phyloP scores from a whole-genome alignment of 805 yeast genomes.

The Nakazawaea holstii region DNA sequence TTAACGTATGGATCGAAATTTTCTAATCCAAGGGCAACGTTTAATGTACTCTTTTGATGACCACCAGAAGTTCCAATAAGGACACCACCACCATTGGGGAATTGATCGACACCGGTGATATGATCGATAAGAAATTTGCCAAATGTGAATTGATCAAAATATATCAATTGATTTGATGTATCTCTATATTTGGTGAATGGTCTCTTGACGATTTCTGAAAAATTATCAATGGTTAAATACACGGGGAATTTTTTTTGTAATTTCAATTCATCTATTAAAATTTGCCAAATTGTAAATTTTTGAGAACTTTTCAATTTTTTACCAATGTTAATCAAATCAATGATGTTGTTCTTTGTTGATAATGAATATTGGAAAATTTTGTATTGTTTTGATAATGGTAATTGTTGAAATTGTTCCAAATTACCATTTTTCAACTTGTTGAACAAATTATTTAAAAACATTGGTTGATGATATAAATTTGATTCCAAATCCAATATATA shows the following conservation, averaged over 20 bases:
- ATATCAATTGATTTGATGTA: slow-evolving; percentile 48
- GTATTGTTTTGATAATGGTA: slow-evolving; percentile 29
- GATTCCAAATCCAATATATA: slow-evolving; percentile 48
- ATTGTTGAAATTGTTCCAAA: slow-evolving; percentile 27
- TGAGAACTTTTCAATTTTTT: slow-evolving; percentile 14
- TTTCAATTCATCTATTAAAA: slow-evolving; percentile 50
- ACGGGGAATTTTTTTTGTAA: slow-evolving; percentile 50
- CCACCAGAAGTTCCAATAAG: slow-evolving; percentile 59
- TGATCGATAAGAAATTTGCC: slow-evolving; percentile 51
- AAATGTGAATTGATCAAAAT: slow-evolving; percentile 58
- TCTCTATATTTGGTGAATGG: slow-evolving; percentile 59
- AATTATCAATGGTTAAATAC: slow-evolving; percentile 66
- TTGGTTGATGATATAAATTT: slow-evolving; percentile 66
- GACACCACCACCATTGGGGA: slow-evolving; percentile 62
- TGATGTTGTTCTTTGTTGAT: slow-evolving; percentile 27
- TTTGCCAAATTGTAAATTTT: slow-evolving; percentile 41
- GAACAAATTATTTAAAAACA: slow-evolving; percentile 60
- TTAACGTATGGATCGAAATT: slow-evolving; percentile 53
- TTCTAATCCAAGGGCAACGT: slow-evolving; percentile 50
- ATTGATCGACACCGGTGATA: slow-evolving; percentile 45
- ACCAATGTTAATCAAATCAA: slow-evolving; percentile 34
- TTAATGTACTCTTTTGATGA: slow-evolving; percentile 48
- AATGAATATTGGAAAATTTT: slow-evolving; percentile 25
- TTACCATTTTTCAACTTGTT: slow-evolving; percentile 46
- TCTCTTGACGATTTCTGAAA: slow-evolving; percentile 54